Conservation (phyloP, 805 yeast species). For the Sporopachydermia lactativora region DNA sequence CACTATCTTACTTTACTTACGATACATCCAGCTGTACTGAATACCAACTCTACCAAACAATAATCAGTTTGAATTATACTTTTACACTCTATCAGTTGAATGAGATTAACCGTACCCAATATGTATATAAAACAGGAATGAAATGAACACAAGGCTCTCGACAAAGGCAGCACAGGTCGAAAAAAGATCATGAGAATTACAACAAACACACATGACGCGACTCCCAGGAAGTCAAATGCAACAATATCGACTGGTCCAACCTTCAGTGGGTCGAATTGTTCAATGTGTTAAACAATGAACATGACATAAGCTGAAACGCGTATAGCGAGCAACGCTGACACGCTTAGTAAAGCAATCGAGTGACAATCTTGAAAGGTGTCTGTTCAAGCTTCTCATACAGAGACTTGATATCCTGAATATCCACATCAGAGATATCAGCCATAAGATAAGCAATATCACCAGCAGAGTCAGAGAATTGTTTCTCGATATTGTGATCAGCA, state of each 20-base stretch:
- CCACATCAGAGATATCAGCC: conserved; percentile 91
- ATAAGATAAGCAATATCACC: conserved; percentile 94
- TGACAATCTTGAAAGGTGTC: conserved; percentile 82
- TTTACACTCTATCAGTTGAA: conserved; percentile 1
- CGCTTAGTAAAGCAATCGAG: conserved; percentile 69
- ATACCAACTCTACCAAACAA: too few relatives aligned
- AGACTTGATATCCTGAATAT: conserved; percentile 65
- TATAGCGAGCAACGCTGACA: too few relatives aligned
- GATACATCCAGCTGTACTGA: too few relatives aligned
- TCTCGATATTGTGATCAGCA: conserved; percentile 90
- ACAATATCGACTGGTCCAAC: too few relatives aligned
- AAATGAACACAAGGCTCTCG: neutral
- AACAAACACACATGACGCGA: too few relatives aligned
- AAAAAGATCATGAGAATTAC: too few relatives aligned
- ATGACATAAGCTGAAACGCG: neutral
- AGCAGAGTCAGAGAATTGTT: conserved; percentile 94
- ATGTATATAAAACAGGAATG: neutral
- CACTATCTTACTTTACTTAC: too few relatives aligned
- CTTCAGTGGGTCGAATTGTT: too few relatives aligned
- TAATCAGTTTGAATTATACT: too few relatives aligned
- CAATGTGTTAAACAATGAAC: conserved; percentile 1
- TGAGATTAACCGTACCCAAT: conserved; percentile 1
- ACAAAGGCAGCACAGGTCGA: neutral
- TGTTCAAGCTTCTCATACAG: conserved; percentile 75
- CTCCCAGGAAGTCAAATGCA: too few relatives aligned